Conservation (phyloP, 2,329 filamentous ascomycete genomes). For the Hymenoscyphus albidus region DNA sequence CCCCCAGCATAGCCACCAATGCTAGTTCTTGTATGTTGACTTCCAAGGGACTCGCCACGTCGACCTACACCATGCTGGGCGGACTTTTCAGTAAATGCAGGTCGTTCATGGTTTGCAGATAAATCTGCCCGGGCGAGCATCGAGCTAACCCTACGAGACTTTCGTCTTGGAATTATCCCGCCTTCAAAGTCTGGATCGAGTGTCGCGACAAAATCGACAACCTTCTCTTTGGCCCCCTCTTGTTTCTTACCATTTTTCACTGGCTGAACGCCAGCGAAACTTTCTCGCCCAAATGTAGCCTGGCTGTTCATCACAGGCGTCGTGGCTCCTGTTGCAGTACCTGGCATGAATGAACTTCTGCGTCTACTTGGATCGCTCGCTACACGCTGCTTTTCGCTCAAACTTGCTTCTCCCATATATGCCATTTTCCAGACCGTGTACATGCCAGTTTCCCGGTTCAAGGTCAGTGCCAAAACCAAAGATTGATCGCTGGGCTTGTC, state of each 20-base stretch:
- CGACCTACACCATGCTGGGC: slow-evolving; percentile 39
- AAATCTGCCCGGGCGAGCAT: slow-evolving; percentile 83
- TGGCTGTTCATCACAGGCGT: slow-evolving; percentile 64
- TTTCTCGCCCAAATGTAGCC: slow-evolving; percentile 69
- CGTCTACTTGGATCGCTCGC: slow-evolving; percentile 44
- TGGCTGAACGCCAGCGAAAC: slow-evolving; percentile 51
- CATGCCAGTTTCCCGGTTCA: slow-evolving; percentile 70
- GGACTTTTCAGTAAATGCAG: slow-evolving; percentile 72
- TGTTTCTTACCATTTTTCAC: slow-evolving; percentile 25
- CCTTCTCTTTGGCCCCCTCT: slow-evolving; percentile 26
- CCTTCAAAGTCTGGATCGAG: slow-evolving; percentile 65
- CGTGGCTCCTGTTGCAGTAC: slow-evolving; percentile 67
- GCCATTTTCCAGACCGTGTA: slow-evolving; percentile 83
- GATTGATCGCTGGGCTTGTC: slow-evolving; percentile 40
- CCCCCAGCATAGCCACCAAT: slow-evolving; percentile 38
- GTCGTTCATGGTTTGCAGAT: slow-evolving; percentile 76
- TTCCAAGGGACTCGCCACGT: slow-evolving; percentile 67
- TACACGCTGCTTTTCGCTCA: slow-evolving; percentile 32
- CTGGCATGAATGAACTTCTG: slow-evolving; percentile 60
- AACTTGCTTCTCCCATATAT: slow-evolving; percentile 66
- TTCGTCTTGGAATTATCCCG: slow-evolving; percentile 50
- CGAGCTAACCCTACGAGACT: slow-evolving; percentile 81
- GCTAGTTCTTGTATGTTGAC: slow-evolving; percentile 60
- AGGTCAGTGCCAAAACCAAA: slow-evolving; percentile 73
- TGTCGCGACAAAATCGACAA: slow-evolving; percentile 62